These are phyloP conservation scores for Pseudogymnoascus sp. DNA, from an alignment of 2,329 filamentous ascomycete species.

Conservation along the genomic window DNA sequence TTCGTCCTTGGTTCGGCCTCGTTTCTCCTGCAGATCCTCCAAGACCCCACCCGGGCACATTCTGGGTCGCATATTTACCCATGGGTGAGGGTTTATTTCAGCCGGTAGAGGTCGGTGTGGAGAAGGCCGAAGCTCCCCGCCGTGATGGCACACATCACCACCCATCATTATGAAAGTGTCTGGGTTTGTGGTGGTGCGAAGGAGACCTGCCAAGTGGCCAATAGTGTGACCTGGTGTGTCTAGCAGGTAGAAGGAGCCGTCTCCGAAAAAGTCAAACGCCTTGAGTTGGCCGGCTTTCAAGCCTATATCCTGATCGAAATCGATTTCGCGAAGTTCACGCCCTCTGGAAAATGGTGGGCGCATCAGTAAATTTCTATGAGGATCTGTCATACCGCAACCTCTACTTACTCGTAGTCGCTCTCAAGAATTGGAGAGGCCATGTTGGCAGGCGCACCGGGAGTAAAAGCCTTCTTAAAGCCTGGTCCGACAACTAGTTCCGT, in stretches of 20 bases:
- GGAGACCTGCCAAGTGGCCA: neutral
- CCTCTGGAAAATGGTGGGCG: constrained; percentile 15
- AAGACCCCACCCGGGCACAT: neutral
- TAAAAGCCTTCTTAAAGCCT: constrained; percentile 32
- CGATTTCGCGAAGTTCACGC: constrained; percentile 30
- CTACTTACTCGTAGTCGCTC: constrained; percentile 29
- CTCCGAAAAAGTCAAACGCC: neutral
- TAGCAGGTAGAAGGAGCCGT: neutral
- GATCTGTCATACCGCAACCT: neutral
- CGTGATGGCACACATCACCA: neutral
- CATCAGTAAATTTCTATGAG: neutral
- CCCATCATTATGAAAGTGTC: neutral
- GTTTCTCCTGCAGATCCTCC: neutral
- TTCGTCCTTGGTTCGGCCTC: neutral
- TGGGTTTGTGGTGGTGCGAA: neutral
- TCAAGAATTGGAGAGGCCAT: constrained; percentile 32
- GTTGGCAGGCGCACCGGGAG: constrained; percentile 38
- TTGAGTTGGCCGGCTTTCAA: constrained; percentile 38
- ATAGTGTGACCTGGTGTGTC: neutral
- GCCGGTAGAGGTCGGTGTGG: neutral
- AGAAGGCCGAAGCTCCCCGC: neutral
- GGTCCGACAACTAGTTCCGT: constrained; percentile 40
- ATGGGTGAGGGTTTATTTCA: neutral
- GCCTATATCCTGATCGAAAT: constrained; percentile 22
- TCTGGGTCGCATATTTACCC: neutral